Evolutionary conservation across 73 alveolate genomes (phyloP).

Genomic region (Breviolum minutum): DNA sequence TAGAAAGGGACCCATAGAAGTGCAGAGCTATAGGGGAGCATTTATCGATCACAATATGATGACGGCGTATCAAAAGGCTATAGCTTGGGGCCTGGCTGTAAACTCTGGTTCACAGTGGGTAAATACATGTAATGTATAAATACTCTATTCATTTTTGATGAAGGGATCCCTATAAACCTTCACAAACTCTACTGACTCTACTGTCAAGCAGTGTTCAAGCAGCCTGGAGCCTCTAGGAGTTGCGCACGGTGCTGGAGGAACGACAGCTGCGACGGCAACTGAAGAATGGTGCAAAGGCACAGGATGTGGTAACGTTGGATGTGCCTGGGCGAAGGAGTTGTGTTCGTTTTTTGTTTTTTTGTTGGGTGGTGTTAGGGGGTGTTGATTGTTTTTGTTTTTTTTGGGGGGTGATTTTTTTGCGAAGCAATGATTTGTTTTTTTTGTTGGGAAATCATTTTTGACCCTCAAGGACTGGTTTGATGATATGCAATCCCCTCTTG

Average conservation of each 20-base stretch:
- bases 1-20: background rate
- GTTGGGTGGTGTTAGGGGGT: background rate
- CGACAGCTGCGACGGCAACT: constrained; percentile 37
- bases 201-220: background rate
- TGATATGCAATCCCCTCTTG: too few relatives aligned
- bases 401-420: background rate
- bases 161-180: too few relatives aligned
- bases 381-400: background rate
- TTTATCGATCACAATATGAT: too few relatives aligned
- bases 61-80: too few relatives aligned
- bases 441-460: too few relatives aligned
- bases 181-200: background rate
- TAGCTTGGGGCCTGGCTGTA: too few relatives aligned
- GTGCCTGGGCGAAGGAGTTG: background rate
- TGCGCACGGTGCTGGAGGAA: constrained; percentile 14
- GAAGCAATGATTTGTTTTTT: background rate
- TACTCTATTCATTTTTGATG: too few relatives aligned
- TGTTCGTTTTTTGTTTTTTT: background rate
- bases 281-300: background rate
- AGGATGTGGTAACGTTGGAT: constrained; percentile 32
- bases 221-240: constrained; percentile 23
- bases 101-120: too few relatives aligned
- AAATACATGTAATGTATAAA: too few relatives aligned
- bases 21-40: too few relatives aligned
- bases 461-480: too few relatives aligned